Conservation (phyloP, 2,329 filamentous ascomycete genomes). For the Aspergillus nomiae region DNA sequence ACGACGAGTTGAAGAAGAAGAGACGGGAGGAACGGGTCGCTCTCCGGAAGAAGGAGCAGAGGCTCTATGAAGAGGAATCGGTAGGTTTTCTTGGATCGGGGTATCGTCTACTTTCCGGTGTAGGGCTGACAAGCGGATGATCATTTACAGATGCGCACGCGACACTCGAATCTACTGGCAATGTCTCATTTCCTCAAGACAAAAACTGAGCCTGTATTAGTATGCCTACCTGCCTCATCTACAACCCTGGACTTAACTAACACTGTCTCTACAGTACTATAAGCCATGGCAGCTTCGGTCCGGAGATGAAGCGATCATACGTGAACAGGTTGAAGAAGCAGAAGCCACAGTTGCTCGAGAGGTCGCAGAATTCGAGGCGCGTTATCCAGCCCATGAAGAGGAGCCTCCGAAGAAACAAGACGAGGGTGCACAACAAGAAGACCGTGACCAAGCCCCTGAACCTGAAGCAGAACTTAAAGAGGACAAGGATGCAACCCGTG, state of each 20-base stretch:
- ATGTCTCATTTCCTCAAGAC: constrained; percentile 75
- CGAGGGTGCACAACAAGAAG: constrained; percentile 20
- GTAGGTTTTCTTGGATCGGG: constrained; percentile 54
- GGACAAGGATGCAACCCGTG: constrained; percentile 47
- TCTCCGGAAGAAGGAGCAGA: constrained; percentile 68
- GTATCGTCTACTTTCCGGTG: constrained; percentile 20
- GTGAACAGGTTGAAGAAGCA: constrained; percentile 67
- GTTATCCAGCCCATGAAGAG: constrained; percentile 40
- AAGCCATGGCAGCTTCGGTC: constrained; percentile 75
- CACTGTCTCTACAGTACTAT: constrained; percentile 66
- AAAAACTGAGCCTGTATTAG: constrained; percentile 69
- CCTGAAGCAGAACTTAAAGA: constrained; percentile 22
- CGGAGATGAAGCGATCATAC: constrained; percentile 70
- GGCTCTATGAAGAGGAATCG: constrained; percentile 72
- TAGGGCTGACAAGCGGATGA: constrained; percentile 13
- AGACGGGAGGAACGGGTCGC: constrained; percentile 64
- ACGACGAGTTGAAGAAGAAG: constrained; percentile 67
- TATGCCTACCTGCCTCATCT: constrained; percentile 50
- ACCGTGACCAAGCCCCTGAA: constrained; percentile 23
- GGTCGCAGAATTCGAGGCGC: constrained; percentile 61
- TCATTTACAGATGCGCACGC: constrained; percentile 65
- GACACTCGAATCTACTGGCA: constrained; percentile 71
- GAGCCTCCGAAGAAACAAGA: constrained; percentile 15
- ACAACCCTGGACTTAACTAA: constrained; percentile 5
- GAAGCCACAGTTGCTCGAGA: constrained; percentile 68